Evolutionary conservation across 495 filamentous ascomycete species (phyloP), one percentile per base, ranked within the genome.

Genomic region (Aspergillus mulundensis): DNA sequence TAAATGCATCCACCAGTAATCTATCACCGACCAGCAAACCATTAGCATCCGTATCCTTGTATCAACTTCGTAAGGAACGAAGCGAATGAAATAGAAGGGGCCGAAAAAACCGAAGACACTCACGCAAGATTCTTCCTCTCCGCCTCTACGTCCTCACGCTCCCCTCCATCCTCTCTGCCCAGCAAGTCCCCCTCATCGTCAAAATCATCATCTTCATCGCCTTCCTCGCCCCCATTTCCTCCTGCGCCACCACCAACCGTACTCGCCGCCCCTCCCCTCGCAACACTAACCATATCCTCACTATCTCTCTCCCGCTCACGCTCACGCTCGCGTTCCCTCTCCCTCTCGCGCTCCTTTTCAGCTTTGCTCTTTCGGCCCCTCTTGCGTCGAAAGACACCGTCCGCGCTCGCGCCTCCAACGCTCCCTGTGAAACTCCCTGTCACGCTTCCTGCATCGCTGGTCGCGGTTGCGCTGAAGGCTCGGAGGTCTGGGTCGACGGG

Each of bases 1-100:
- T 83, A 62, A 95, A 85, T n/a, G 80, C 81, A 53, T 82, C 75
- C 34, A 90, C 81, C 42, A 95, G 74, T 47, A 93, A 76, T 24
- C 82, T 84, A 57, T 42, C 56, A 52, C 41, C 32, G 32, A 42
- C 40, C 48, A 20, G 1, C 36, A 25, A 46, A 2, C 23, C 32
- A 47, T 58, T 34, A 18, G 41, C 28, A 19, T 18, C 8, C 30
- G 5, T 6, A 50, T 25, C 34, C 42, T 36, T 48, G 21, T 60
- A 10, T 12, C 23, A 16, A 46, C 50, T 11, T 7, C 41, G 4
- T 8, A 44, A 19, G 14, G 0, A 34, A 32, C 40, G 43, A 44
- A 55, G n/a, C 38, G 8, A 28, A 28, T 28, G 25, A 16, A 55
- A 43, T 25, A 41, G 2, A 34, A 44, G 20, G n/a, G 15, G 32